A percentile compares a stretch with the other conserved stretches of the same genome.
Evolutionary conservation across 2,329 filamentous ascomycete species (phyloP).

Genomic region (Trichophyton schoenleinii): DNA sequence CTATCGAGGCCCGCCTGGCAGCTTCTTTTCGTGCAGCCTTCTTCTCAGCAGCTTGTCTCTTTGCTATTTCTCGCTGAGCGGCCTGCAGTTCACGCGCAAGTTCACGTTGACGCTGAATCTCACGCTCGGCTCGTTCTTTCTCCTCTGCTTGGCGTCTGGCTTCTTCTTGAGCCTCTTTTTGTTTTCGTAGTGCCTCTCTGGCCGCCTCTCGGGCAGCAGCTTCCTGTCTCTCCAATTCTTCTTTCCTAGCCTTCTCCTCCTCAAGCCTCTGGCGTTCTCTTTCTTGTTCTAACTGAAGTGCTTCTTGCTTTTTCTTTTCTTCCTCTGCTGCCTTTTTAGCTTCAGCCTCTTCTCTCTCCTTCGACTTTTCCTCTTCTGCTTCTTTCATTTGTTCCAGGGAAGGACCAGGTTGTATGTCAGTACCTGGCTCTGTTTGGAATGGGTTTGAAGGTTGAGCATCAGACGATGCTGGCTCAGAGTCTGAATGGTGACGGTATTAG

Average conservation of each 20-base stretch:
- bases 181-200: not conserved
- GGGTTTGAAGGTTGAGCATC: not conserved
- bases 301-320: not conserved
- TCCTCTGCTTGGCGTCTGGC: constrained; percentile 8
- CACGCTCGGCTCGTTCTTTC: constrained; percentile 7
- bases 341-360: not conserved
- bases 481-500: not conserved
- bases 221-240: constrained; percentile 6
- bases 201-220: not conserved
- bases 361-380: not conserved
- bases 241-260: constrained; percentile 9
- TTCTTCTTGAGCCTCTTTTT: constrained; percentile 4
- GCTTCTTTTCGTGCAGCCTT: constrained; percentile 7
- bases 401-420: not conserved
- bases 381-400: not conserved
- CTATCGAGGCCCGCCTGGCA: constrained; percentile 10
- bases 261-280: constrained; percentile 3
- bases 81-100: constrained; percentile 10
- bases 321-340: not conserved
- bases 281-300: not conserved
- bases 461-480: not conserved
- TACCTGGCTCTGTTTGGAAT: not conserved
- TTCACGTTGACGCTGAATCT: constrained; percentile 8
- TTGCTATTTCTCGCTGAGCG: constrained; percentile 11
- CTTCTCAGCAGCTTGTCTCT: constrained; percentile 9